These are phyloP conservation scores for Ocimum tenuiflorum DNA, from an alignment of 257 asterid genomes.

Conservation along the genomic window DNA sequence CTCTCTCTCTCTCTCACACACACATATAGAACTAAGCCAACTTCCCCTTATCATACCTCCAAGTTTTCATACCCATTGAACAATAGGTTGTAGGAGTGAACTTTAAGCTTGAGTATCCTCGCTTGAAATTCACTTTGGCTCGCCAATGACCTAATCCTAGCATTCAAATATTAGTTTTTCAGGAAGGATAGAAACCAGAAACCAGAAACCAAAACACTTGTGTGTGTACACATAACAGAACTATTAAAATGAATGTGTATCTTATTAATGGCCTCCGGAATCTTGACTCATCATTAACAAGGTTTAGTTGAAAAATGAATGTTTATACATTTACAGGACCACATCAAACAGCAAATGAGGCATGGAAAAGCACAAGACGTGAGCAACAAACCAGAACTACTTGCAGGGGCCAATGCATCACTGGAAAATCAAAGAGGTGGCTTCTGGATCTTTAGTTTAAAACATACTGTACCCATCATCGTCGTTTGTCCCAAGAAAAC, in stretches of 20 bases:
- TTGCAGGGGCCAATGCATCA: slow-evolving; percentile 9
- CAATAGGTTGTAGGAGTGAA: not conserved
- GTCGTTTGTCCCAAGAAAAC: slow-evolving; percentile 45
- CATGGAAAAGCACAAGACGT: not conserved
- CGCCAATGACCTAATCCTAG: not conserved
- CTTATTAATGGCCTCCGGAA: not conserved
- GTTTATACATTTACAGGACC: slow-evolving; percentile 20
- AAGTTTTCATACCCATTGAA: not conserved
- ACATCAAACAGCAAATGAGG: not conserved
- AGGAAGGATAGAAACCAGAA: not conserved
- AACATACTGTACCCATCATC: slow-evolving; percentile 58
- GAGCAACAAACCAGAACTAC: not conserved
- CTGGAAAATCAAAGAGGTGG: not conserved
- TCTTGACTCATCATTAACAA: not conserved
- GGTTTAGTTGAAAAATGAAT: slow-evolving; percentile 14
- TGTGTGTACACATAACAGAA: not conserved
- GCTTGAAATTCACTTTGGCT: not conserved
- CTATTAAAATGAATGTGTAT: not conserved
- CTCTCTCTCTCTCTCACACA: not conserved
- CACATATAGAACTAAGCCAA: not conserved
- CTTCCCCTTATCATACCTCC: not conserved
- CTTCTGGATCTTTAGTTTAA: slow-evolving; percentile 20
- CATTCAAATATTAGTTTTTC: not conserved
- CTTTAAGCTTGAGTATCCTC: not conserved
- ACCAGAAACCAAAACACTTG: not conserved